A percentile compares a stretch with the other conserved stretches of the same genome.
These are phyloP conservation scores for Myrmaecium sp. DNA, from an alignment of 2,329 filamentous ascomycete species.

Conservation along the genomic window DNA sequence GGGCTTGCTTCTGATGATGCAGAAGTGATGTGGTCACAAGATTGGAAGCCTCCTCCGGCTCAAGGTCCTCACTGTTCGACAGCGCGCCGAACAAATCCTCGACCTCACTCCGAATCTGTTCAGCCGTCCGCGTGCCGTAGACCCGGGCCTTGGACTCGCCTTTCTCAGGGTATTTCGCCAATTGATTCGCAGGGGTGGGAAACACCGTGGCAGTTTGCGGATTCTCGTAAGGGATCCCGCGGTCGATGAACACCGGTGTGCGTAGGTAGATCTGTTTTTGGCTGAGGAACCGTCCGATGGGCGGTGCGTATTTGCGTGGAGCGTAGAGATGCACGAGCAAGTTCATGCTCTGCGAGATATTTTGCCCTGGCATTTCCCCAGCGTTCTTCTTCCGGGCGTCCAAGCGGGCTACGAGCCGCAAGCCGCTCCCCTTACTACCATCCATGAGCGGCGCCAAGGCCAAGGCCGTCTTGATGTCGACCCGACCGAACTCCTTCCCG, in stretches of 20 bases:
- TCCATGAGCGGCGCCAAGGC: conserved; percentile 62
- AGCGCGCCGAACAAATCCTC: conserved; percentile 78
- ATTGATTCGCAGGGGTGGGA: background rate
- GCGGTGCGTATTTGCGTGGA: conserved; percentile 44
- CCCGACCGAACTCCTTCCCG: conserved; percentile 53
- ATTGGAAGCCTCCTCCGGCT: conserved; percentile 48
- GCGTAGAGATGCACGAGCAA: conserved; percentile 57
- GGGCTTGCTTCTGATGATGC: conserved; percentile 74
- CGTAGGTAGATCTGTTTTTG: conserved; percentile 51
- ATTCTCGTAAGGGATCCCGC: conserved; percentile 56
- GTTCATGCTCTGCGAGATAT: conserved; percentile 6
- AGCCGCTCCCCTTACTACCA: conserved; percentile 34
- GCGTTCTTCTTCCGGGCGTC: conserved; percentile 44
- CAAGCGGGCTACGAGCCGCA: conserved; percentile 60
- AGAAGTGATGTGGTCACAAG: conserved; percentile 53
- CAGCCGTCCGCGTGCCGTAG: conserved; percentile 45
- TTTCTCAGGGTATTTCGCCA: conserved; percentile 2
- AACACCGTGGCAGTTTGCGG: conserved; percentile 40
- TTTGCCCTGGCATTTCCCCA: conserved; percentile 33
- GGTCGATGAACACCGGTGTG: conserved; percentile 46
- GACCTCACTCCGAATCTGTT: conserved; percentile 75
- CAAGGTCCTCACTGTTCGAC: conserved; percentile 56
- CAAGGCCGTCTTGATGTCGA: conserved; percentile 50
- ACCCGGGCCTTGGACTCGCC: conserved; percentile 5
- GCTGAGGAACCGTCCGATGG: conserved; percentile 51